Percentiles rank a stretch among this genome's conserved stretches.
Conservation (phyloP, 495 filamentous ascomycete genomes). For the Choiromyces venosus region DNA sequence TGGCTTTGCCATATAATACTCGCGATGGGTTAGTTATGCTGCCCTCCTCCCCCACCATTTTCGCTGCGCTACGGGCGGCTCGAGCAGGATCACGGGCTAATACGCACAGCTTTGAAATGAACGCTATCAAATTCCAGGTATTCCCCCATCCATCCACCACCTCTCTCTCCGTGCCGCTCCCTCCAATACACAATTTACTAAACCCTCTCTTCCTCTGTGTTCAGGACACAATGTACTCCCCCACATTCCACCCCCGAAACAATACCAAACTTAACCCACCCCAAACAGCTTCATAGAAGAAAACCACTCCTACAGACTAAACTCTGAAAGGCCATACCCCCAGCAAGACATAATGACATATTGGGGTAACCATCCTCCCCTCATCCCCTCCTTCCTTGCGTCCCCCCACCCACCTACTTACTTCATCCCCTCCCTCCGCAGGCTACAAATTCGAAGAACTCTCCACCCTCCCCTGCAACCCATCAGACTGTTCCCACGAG, state of each 20-base stretch:
- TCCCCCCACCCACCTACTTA: background rate
- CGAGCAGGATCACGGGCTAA: slow-evolving; percentile 15
- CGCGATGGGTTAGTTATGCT: slow-evolving; percentile 61
- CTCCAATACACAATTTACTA: background rate
- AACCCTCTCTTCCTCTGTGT: background rate
- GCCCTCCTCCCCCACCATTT: background rate
- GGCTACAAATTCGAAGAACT: slow-evolving; percentile 97
- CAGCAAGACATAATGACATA: slow-evolving; percentile 55
- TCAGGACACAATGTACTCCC: slow-evolving; percentile 34
- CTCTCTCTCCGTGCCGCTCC: background rate
- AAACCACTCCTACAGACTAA: slow-evolving; percentile 63
- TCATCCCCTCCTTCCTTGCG: background rate
- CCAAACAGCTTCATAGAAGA: slow-evolving; percentile 82
- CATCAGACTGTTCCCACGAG: slow-evolving; percentile 63
- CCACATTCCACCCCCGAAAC: background rate
- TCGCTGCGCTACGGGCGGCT: slow-evolving; percentile 1
- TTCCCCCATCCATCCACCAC: background rate
- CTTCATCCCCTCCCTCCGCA: slow-evolving; percentile 43
- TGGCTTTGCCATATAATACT: slow-evolving; percentile 74
- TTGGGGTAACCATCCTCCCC: slow-evolving; percentile 51
- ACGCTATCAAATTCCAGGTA: slow-evolving; percentile 85
- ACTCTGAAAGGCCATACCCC: slow-evolving; percentile 44
- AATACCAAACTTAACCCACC: background rate
- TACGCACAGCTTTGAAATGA: slow-evolving; percentile 78
- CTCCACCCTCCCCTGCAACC: slow-evolving; percentile 63